Base-by-base conservation (phyloP, 2,329 filamentous ascomycete genomes). In the Alternaria panax region DNA sequence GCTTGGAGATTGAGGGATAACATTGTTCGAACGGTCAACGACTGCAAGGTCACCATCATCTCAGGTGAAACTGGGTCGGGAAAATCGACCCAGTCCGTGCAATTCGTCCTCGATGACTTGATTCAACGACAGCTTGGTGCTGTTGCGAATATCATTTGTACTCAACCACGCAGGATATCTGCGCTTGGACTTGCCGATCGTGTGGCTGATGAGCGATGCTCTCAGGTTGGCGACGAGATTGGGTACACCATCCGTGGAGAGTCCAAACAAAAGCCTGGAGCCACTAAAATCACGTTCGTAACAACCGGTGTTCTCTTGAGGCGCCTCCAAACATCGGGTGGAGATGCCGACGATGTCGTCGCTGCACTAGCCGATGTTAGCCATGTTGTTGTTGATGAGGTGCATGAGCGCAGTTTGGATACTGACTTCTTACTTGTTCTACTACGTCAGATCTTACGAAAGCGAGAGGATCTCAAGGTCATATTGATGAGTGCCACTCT, bases 401-500 rank as follows among this genome's bases (percentile, higher is more conserved):
- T 98, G 3, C 94, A 99, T 80, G 94, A 99, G 78, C 88, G 94
- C 54, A 96, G 92, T 79, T 82, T 99, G 9, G 95, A 98, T 73
- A 97, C 93, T 0, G 94, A 99, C 75, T 97, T 99, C 73, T 82
- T 98, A 9, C 84, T 99, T 52, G 93, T 93, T 42, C 85, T 99
- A 51, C 82, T 99, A 32, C 88, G 92, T 55, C 91, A 97, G 74
- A 92, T 97, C 7, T 79, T 97, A 65, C 86, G 85, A 58, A 83
- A 84, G 66, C 86, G 91, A 48, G 89, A 88, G 69, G 91, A 96
- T 63, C 85, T 98, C 36, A 97, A 94, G 77, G 85, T 98, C 40
- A 88, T 99, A 12, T 83, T 99, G 34, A 99, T 99, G 95, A 97
- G 92, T 78, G 94, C 94, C 2, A 99, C 94, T 0, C 86, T 98